Percentiles rank a stretch among this genome's conserved stretches.
Evolutionary conservation across 441 rosid species (phyloP).

Genomic region (Populus tomentosa): DNA sequence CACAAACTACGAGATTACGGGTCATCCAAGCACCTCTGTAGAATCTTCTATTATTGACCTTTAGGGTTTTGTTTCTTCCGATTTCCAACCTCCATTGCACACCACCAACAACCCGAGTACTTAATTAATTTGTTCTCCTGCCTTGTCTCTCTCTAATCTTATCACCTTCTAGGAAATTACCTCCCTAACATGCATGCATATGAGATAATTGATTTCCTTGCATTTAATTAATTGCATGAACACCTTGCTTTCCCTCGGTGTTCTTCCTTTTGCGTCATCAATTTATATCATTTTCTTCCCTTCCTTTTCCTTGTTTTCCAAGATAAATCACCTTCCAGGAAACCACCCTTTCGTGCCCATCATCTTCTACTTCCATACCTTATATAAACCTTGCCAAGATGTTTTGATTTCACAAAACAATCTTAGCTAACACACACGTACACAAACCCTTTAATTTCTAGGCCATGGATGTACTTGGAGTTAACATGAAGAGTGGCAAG

Average conservation of each 20-base stretch:
- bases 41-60: slow-evolving; percentile 17
- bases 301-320: not conserved
- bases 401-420: not conserved
- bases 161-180: slow-evolving; percentile 23
- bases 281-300: not conserved
- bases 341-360: slow-evolving; percentile 5
- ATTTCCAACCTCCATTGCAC: not conserved
- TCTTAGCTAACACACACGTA: not conserved
- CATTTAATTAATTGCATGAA: not conserved
- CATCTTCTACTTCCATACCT: not conserved
- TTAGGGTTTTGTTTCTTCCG: not conserved
- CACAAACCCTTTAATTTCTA: not conserved
- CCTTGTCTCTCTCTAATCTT: not conserved
- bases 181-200: not conserved
- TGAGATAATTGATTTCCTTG: not conserved
- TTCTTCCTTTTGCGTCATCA: not conserved
- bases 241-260: not conserved
- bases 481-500: slow-evolving; percentile 23
- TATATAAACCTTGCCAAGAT: slow-evolving; percentile 5
- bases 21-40: slow-evolving; percentile 16
- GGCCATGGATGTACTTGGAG: slow-evolving; percentile 29
- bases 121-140: not conserved
- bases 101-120: not conserved
- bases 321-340: slow-evolving; percentile 19
- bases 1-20: slow-evolving; percentile 15